Evolutionary conservation across 805 yeast species (phyloP).

Genomic region (Isabelozyma pseudorhagii): DNA sequence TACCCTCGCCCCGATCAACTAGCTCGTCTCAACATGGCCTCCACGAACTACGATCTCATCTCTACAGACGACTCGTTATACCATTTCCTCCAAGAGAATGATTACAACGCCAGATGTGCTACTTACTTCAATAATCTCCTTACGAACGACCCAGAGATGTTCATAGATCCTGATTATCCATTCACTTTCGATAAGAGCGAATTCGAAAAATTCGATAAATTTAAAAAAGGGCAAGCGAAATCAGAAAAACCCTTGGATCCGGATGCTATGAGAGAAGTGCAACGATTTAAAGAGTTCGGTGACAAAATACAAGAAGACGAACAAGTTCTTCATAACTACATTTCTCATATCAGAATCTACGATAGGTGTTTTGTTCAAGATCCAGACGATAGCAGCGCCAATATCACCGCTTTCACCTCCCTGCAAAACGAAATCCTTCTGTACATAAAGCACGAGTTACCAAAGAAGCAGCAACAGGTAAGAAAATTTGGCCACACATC

Average conservation of each 20-base stretch:
- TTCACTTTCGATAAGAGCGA: constrained; percentile 11
- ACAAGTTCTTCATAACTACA: constrained; percentile 19
- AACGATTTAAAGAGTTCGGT: constrained; percentile 8
- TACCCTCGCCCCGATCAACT: neutral
- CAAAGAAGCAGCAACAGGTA: neutral
- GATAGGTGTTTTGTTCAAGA: constrained; percentile 18
- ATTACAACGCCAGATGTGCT: constrained; percentile 16
- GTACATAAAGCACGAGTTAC: constrained; percentile 1
- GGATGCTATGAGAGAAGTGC: neutral
- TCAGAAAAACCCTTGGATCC: neutral
- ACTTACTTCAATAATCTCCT: constrained; percentile 15
- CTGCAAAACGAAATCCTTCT: constrained; percentile 3
- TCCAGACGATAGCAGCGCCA: neutral
- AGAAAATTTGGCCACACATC: neutral
- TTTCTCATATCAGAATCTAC: constrained; percentile 20
- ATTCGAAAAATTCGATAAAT: constrained; percentile 6
- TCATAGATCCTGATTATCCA: constrained; percentile 11
- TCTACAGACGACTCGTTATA: constrained; percentile 2
- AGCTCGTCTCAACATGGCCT: neutral
- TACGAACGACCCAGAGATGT: constrained; percentile 10
- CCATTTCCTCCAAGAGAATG: constrained; percentile 6
- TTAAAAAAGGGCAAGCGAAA: constrained; percentile 4
- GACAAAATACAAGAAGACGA: constrained; percentile 14
- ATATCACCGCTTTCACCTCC: constrained; percentile 2
- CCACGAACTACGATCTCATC: neutral